These are phyloP conservation scores for Termitomyces sp. DNA, from an alignment of 768 basidiomycete genomes.

Conservation along the genomic window DNA sequence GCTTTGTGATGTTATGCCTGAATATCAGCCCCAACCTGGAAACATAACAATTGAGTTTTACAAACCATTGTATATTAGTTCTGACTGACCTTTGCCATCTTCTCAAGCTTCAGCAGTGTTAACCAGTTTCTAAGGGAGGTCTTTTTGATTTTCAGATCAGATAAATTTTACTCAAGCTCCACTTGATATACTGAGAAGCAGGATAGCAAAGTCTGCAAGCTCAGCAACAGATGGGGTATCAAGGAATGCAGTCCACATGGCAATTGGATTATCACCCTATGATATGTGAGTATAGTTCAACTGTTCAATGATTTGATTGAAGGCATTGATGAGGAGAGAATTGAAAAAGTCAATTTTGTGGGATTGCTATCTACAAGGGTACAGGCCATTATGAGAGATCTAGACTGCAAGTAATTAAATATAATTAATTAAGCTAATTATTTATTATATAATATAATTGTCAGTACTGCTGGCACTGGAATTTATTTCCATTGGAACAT, in stretches of 20 bases:
- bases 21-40: neutral
- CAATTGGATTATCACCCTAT: slow-evolving; percentile 12
- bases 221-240: neutral
- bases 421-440: no score
- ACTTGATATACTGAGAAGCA: neutral
- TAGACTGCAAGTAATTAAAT: no score
- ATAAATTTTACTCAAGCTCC: neutral
- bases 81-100: neutral
- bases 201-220: no score
- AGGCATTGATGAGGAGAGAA: no score
- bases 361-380: no score
- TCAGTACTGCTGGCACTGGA: no score
- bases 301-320: neutral
- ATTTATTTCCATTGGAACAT: no score
- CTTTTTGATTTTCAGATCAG: neutral
- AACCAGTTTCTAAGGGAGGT: neutral
- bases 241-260: slow-evolving; percentile 12
- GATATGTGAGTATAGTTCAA: neutral
- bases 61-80: neutral
- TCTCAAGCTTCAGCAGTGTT: neutral
- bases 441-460: no score
- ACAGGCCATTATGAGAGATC: no score
- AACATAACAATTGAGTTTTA: neutral
- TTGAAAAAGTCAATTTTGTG: no score
- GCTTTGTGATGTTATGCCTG: neutral